Conservation (phyloP, 345 rosid species). For the Populus nigra region DNA sequence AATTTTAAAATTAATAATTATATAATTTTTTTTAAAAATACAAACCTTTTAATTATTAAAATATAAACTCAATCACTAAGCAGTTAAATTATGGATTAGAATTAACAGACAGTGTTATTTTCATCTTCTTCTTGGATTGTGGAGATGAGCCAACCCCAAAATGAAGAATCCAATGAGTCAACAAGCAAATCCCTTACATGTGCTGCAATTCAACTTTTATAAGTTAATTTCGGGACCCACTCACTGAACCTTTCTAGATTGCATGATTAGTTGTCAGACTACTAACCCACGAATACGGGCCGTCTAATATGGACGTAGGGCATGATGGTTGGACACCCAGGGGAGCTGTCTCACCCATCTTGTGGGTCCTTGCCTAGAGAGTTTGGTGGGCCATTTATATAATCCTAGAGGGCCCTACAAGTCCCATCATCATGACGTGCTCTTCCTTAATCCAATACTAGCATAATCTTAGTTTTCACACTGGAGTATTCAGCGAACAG, state of each 20-base stretch:
- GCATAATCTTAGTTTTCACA: neutral
- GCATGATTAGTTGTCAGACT: constrained; percentile 21
- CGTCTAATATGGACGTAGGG: constrained; percentile 14
- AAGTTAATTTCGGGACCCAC: neutral
- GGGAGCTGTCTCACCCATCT: constrained; percentile 9
- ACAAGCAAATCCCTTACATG: neutral
- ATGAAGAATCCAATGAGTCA: neutral
- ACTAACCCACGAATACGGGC: neutral
- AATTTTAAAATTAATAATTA: accelerated
- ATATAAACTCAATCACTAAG: too few species aligned
- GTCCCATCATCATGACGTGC: neutral
- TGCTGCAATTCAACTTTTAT: neutral
- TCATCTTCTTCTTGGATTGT: neutral
- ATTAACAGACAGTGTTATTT: too few species aligned
- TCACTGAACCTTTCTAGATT: constrained; percentile 11
- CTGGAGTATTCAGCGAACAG: too few species aligned
- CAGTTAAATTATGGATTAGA: too few species aligned
- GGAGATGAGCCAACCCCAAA: constrained; percentile 27
- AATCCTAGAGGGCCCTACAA: neutral
- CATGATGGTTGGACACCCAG: constrained; percentile 17
- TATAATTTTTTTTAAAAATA: too few species aligned
- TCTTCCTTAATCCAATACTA: neutral
- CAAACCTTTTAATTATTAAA: too few species aligned
- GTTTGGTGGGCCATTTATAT: neutral
- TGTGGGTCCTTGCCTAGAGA: constrained; percentile 3